Percentiles rank a stretch among this genome's conserved stretches.
These are phyloP conservation scores for Sicyos baderoa DNA, from an alignment of 306 rosid species.

Conservation along the genomic window DNA sequence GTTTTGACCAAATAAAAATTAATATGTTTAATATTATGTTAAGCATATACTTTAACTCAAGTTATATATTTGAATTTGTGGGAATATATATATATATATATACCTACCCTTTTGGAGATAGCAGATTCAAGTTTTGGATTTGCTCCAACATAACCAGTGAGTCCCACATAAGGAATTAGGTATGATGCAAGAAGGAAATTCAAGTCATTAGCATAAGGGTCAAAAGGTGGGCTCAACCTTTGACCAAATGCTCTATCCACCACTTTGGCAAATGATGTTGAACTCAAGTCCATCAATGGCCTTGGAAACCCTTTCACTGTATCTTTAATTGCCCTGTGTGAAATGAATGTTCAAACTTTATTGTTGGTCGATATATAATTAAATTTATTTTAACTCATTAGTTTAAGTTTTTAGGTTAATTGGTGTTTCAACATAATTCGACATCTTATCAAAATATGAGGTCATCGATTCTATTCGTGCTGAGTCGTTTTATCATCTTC, in stretches of 20 bases:
- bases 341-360: too few relatives aligned
- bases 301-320: conserved; percentile 57
- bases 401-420: too few relatives aligned
- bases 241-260: conserved; percentile 45
- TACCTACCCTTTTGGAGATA: conserved; percentile 31
- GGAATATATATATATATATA: too few relatives aligned
- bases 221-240: conserved; percentile 49
- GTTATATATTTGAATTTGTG: too few relatives aligned
- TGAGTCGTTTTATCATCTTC: too few relatives aligned
- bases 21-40: too few relatives aligned
- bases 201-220: conserved; percentile 46
- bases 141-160: conserved; percentile 74
- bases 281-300: conserved; percentile 54
- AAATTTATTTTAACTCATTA: too few relatives aligned
- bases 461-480: too few relatives aligned
- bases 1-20: too few relatives aligned
- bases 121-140: conserved; percentile 36
- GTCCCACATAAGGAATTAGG: conserved; percentile 71
- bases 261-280: conserved; percentile 36
- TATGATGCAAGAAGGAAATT: conserved; percentile 69
- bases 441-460: too few relatives aligned
- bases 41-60: background rate
- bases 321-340: conserved; percentile 48
- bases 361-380: too few relatives aligned
- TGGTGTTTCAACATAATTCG: too few relatives aligned